Base-by-base conservation (phyloP, 1,284 basidiomycete species). In the Apiotrichum laibachii region DNA sequence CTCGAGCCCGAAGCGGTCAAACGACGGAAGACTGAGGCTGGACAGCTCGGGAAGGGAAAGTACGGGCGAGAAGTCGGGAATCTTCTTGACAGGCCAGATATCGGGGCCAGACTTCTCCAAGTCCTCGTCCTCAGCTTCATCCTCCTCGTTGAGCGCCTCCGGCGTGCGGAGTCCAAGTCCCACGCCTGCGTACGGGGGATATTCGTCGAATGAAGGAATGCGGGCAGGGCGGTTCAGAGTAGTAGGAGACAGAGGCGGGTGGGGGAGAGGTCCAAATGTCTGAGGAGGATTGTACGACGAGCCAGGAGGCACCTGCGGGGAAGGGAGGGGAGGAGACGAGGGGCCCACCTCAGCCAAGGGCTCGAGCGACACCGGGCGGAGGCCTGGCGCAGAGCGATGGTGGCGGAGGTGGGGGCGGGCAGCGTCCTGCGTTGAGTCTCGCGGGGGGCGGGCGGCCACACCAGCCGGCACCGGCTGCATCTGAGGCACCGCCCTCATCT, bases 361-460 rank as follows among this genome's bases (percentile, higher is more conserved):
- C 21, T 49, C 54, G 13, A 55, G 46, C 1, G 46, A 47, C 15
- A 34, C 45, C 18, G 50, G 44, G 8, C 53, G 48, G 9, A 55
- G 44, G 5, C 42, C 57, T 7, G 57, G 57, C 2, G 43, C n/a
- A 31, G 44, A 49, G 37, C 49, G 49, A 44, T 22, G 35, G 53
- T 52, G 57, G 8, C 53, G 48, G 3, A 59, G 51, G 7, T 53
- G 35, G 13, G 54, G 57, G 22, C 48, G 53, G 4, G 53, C 18
- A 1, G 33, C 26, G 47, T 11, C 49, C 21, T 19, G 43, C 5
- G 18, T 19, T n/a, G 43, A 21, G 43, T 7, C n/a, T 18, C 26
- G 26, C 26, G 26, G 26, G 26, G 26, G 26, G 26, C 26, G 26
- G 4, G 4, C 26, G 16, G 40, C 40, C 40, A n/a, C 43, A 15